Conservation (phyloP, 106 monocot species). For the Phalaenopsis equestris region DNA sequence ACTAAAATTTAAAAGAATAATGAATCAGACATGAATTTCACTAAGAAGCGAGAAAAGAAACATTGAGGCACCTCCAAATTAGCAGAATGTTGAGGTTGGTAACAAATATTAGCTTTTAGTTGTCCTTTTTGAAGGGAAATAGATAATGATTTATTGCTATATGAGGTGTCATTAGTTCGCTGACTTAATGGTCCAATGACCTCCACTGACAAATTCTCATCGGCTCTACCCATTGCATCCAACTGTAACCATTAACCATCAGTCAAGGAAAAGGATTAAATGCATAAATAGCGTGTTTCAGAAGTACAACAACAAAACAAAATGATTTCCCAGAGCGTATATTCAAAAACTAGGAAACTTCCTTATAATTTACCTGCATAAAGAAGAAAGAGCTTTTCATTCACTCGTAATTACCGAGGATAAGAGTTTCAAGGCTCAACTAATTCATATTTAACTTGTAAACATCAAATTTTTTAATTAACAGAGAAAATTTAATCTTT, state of each 20-base stretch:
- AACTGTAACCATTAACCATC: conserved; percentile 40
- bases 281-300: not conserved
- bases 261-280: conserved; percentile 1
- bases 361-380: not conserved
- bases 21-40: not conserved
- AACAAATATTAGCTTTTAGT: conserved; percentile 68
- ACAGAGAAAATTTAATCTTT: not conserved
- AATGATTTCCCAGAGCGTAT: not conserved
- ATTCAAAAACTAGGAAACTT: not conserved
- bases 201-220: conserved; percentile 85
- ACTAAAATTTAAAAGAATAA: not conserved
- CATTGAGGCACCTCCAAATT: conserved; percentile 65
- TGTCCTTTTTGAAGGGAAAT: conserved; percentile 92
- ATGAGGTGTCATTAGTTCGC: conserved; percentile 21
- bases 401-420: not conserved
- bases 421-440: not conserved
- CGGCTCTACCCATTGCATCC: conserved; percentile 81
- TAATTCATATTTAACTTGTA: not conserved
- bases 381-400: not conserved
- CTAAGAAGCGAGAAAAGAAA: not conserved
- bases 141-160: conserved; percentile 47
- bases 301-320: not conserved
- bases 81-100: conserved; percentile 74
- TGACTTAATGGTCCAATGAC: conserved; percentile 53
- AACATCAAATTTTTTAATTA: not conserved